Base-by-base conservation (phyloP, 148 eudicot genomes). In the Chenopodium quinoa region DNA sequence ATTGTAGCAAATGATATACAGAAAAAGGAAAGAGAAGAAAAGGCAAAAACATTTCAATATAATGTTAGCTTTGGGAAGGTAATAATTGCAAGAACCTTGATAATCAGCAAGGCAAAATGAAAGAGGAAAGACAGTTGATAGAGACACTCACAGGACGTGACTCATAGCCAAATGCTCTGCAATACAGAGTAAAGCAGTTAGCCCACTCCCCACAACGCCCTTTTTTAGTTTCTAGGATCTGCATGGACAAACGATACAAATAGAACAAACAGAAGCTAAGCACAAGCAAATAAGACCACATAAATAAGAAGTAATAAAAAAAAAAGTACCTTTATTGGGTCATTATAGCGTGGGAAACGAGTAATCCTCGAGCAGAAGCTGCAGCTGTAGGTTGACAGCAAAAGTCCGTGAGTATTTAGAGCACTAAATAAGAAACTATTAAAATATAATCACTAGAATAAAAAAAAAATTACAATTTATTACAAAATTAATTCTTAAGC, bases 151-250 rank as follows among this genome's bases (percentile, higher is more conserved):
- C 99, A 87, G 92, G 87, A 86, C 98, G 98, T 88, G 99, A 83
- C 78, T 91, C 95, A 79, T 90, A 93, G 85, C 94, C 94, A 89
- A 96, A 96, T 78, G 95, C 89, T 82, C 99, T 92, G 81, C 99
- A 96, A 84, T 93, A 92, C 73, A 96, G 77, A 67, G 98, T 92
- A 87, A 96, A 96, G 91, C 99, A 96, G 84, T 96, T 96, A 76
- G 99, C 99, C 99, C 99, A 96, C 87, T 96, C 99, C 82, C 99
- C 99, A 83, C 99, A 96, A 34, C 99, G 98, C 32, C 99, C 99
- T 83, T 89, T 92, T 87, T 92, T 91, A 83, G 99, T 96, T 89
- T 93, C 98, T 79, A 96, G 80, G 83, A 96, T 98, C 99, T 96
- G 90, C 86, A 87, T 17, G 79, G 76, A 80, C 73, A 84, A 27